These are phyloP conservation scores for Debaryomyces nepalensis DNA, from an alignment of 1,139 yeast species.

Conservation along the genomic window DNA sequence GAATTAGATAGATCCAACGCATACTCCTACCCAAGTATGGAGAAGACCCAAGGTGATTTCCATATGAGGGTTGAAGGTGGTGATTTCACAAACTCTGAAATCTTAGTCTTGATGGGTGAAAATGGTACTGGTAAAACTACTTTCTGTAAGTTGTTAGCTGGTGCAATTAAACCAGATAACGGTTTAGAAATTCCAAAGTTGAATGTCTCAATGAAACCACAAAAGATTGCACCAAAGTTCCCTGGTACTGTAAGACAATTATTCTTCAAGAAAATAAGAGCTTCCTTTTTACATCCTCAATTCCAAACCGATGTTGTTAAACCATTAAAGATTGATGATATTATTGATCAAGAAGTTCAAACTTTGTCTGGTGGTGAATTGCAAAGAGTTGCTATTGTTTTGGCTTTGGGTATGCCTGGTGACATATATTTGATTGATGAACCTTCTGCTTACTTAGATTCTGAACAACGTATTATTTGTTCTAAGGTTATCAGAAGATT, in stretches of 20 bases:
- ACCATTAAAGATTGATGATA: conserved; percentile 91
- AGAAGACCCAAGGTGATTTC: conserved; percentile 96
- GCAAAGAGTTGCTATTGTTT: conserved; percentile 97
- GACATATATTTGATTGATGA: conserved; percentile 97
- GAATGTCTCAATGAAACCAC: conserved; percentile 97
- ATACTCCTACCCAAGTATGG: conserved; percentile 78
- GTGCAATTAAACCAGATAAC: conserved; percentile 85
- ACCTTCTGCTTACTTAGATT: conserved; percentile 97
- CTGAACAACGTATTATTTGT: conserved; percentile 99
- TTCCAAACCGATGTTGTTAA: conserved; percentile 97
- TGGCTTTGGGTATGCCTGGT: conserved; percentile 92
- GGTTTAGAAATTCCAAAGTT: conserved; percentile 80
- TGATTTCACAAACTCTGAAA: conserved; percentile 94
- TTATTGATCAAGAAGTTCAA: conserved; percentile 96
- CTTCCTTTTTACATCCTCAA: conserved; percentile 92
- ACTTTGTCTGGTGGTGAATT: conserved; percentile 98
- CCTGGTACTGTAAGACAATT: conserved; percentile 98
- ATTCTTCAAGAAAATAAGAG: conserved; percentile 94
- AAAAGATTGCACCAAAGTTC: conserved; percentile 97
- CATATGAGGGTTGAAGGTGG: conserved; percentile 79
- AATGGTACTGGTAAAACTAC: conserved; percentile 99
- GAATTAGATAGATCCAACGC: conserved; percentile 79
- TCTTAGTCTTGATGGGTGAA: conserved; percentile 99
- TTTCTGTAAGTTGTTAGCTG: conserved; percentile 92
- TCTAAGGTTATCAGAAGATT: conserved; percentile 97